Percentiles rank a stretch among this genome's conserved stretches.
phyloP scores from a whole-genome alignment of 495 filamentous ascomycete species.

The Trichoderma reesei region DNA sequence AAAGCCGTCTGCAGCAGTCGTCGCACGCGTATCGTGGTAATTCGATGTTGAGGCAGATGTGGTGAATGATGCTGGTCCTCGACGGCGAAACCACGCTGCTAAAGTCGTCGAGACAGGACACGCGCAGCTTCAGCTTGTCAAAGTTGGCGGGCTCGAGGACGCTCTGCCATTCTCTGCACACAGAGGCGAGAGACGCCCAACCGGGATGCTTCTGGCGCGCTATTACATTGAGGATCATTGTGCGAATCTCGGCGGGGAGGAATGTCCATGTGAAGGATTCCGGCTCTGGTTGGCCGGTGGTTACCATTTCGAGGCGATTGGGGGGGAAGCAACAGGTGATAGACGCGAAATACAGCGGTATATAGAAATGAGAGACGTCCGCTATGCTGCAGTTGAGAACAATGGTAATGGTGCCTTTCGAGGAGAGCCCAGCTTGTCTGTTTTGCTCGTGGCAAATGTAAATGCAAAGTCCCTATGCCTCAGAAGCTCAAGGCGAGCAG shows the following conservation, averaged over 20 bases:
- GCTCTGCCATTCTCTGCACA: conserved; percentile 14
- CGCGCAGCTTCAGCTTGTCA: neutral
- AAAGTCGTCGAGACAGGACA: neutral
- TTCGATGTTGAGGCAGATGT: neutral
- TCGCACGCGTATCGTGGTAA: neutral
- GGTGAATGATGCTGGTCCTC: neutral
- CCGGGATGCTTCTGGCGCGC: conserved; percentile 11
- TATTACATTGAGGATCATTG: conserved; percentile 11
- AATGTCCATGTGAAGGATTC: neutral
- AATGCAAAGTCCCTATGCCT: no score
- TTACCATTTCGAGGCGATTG: neutral
- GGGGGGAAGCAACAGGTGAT: neutral
- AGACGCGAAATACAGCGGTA: no score
- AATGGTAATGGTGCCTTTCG: no score
- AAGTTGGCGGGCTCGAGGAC: conserved; percentile 3
- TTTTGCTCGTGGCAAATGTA: no score
- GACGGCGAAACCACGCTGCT: neutral
- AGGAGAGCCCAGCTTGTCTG: no score
- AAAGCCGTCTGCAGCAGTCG: neutral
- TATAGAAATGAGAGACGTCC: no score
- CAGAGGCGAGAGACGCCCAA: conserved; percentile 15
- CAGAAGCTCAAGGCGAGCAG: no score
- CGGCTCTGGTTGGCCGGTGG: conserved; percentile 9
- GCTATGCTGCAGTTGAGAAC: no score
- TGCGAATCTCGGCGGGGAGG: conserved; percentile 12